Evolutionary conservation across 1,284 basidiomycete genomes (phyloP).

Genomic region (Heterobasidion occidentale): DNA sequence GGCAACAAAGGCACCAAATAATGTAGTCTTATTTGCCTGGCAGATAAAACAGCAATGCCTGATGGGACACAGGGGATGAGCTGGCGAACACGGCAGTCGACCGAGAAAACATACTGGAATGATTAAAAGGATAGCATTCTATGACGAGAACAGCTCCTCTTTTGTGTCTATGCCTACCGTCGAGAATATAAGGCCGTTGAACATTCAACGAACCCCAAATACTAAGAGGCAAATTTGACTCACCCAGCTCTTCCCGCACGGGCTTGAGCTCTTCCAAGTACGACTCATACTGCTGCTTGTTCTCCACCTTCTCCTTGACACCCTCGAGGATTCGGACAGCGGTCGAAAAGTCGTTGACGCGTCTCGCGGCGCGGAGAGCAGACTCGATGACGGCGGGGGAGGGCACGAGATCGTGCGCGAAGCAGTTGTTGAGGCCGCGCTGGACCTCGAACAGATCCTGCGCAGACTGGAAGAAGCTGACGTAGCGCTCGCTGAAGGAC

Average conservation of each 20-base stretch:
- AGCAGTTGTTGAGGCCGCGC: conserved; percentile 98
- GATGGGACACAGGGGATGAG: not conserved
- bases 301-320: conserved; percentile 91
- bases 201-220: not conserved
- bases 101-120: not conserved
- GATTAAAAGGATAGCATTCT: not conserved
- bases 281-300: conserved; percentile 85
- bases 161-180: conserved; percentile 14
- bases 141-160: conserved; percentile 15
- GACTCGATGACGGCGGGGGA: conserved; percentile 85
- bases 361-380: conserved; percentile 82
- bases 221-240: conserved; percentile 23
- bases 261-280: conserved; percentile 86
- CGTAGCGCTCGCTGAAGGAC: conserved; percentile 89
- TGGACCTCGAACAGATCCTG: conserved; percentile 97
- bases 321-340: conserved; percentile 95
- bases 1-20: not conserved
- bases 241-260: conserved; percentile 85
- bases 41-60: not conserved
- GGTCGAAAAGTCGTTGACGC: conserved; percentile 95
- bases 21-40: not conserved
- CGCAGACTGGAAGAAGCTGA: conserved; percentile 87
- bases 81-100: not conserved
- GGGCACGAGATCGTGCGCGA: conserved; percentile 97
- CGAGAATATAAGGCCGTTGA: not conserved